Evolutionary conservation across 2,329 filamentous ascomycete genomes (phyloP).

Genomic region (Epicoccum sorghinum): DNA sequence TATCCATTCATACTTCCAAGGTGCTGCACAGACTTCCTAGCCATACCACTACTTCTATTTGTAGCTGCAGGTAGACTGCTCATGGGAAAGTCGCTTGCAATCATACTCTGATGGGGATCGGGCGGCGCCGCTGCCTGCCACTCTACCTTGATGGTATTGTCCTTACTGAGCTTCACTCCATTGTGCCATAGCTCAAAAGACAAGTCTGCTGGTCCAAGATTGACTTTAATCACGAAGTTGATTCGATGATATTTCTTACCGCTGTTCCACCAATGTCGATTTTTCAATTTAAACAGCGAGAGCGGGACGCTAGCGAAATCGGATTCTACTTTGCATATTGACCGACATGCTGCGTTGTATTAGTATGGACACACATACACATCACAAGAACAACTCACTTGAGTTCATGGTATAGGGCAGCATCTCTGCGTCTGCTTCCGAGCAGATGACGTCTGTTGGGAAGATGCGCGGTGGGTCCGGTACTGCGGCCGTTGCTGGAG

Average conservation of each 20-base stretch:
- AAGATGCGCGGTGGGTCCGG: slow-evolving; percentile 25
- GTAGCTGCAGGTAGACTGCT: slow-evolving; percentile 3
- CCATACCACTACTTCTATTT: not conserved
- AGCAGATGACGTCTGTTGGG: slow-evolving; percentile 28
- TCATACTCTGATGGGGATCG: not conserved
- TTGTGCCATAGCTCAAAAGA: slow-evolving; percentile 49
- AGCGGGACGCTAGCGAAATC: slow-evolving; percentile 7
- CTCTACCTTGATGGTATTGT: slow-evolving; percentile 45
- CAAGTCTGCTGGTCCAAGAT: slow-evolving; percentile 49
- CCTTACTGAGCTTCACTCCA: slow-evolving; percentile 42
- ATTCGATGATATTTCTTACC: slow-evolving; percentile 39
- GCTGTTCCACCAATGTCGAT: slow-evolving; percentile 21
- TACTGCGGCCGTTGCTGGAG: slow-evolving; percentile 22
- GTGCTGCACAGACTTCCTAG: slow-evolving; percentile 6
- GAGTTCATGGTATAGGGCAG: slow-evolving; percentile 7
- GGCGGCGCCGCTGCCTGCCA: slow-evolving; percentile 34
- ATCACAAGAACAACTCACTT: not conserved
- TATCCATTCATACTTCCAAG: not conserved
- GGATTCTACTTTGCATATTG: slow-evolving; percentile 44
- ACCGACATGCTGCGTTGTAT: slow-evolving; percentile 29
- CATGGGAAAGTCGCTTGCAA: slow-evolving; percentile 8
- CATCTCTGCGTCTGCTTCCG: slow-evolving; percentile 20
- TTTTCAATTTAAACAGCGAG: slow-evolving; percentile 23
- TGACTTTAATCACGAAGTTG: slow-evolving; percentile 45
- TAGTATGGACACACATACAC: not conserved